Evolutionary conservation across 441 rosid species (phyloP), one percentile per base, ranked within the genome.

Genomic region (Pelargonium citronellum): DNA sequence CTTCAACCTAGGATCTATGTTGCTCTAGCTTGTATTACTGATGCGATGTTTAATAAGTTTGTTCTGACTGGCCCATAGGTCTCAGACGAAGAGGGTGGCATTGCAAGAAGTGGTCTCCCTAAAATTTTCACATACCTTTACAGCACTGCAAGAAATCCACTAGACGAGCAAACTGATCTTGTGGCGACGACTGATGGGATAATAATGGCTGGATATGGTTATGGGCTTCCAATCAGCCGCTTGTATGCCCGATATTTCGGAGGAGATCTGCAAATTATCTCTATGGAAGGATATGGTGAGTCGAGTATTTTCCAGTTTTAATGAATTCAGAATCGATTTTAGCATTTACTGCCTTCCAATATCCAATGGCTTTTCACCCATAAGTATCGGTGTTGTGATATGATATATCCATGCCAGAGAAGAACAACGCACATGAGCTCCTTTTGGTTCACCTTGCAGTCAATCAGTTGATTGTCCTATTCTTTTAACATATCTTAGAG

Each of bases 201-300:
- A 70, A 94, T 87, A 10, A 94, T 94, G 99, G 99, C 99, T 47
- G 99, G 97, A 63, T 91, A 89, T 77, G 99, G 99, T 16, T 94
- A 80, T 72, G 99, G 99, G 67, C 80, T 91, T 49, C 99, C 97
- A 8, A 89, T 94, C 70, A 94, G 99, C 69, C 96, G 96, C 41
- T 79, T 91, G 80, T 91, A 94, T 76, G 99, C 99, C 69, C 83
- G 83, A 70, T 94, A 94, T 77, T 94, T 94, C 27, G 99, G 97
- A 73, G 99, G 99, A 37, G 99, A 91, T 76, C 85, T 94, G 81
- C 97, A 94, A 77, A 82, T 91, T 71, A 90, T 90, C 71, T 94
- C 96, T 19, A 91, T 94, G 97, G 97, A 94, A 83, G 99, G 97
- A 87, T 94, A 94, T 46, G 97, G 99, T 94, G 78, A 87, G 98